Base-by-base conservation (phyloP, 805 yeast species). In the Ogataea methanolica region DNA sequence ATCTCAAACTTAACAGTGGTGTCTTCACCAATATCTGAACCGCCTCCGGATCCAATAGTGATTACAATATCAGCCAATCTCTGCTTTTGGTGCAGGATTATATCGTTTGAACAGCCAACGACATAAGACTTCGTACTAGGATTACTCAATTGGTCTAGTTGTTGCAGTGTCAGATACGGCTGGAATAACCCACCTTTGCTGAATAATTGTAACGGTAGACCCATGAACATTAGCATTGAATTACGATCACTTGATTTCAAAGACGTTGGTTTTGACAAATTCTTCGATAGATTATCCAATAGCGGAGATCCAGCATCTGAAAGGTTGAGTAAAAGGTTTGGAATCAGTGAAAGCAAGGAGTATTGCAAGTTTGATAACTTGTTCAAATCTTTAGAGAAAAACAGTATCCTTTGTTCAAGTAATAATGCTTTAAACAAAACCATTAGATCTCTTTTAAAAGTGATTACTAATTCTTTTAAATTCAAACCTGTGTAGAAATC, bases 101-200 rank as follows among this genome's bases (percentile, higher is more conserved):
- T 70, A 37, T 91, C 82, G 67, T 94, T 94, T 5, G 97, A 90
- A 38, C 95, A 83, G 0, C 99, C 99, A 42, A 88, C 77, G 60
- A 88, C 69, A 55, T 80, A 94, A 61, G 82, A 81, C 34, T 75
- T 69, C 0, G 91, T 76, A 43, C 74, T 76, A 1, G 71, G 69
- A 19, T 76, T 74, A 33, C 71, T 72, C 44, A 94, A 71, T 55
- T 86, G 90, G 44, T 85, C 86, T 47, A 92, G 70, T 61, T 92
- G 98, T 64, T 92, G 99, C 46, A 94, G 70, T 0, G 98, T 96
- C n/a, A 91, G 75, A 67, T 92, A 94, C 2, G 99, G 98, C 56
- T 85, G 84, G 74, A 95, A 91, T 50, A 92, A 75, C 1, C 95
- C 90, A 39, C 95, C 95, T 55, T 80, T 78, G 43, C 89, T 89